phyloP scores from a whole-genome alignment of 768 basidiomycete species.

The Xerocomellus chrysenteron region DNA sequence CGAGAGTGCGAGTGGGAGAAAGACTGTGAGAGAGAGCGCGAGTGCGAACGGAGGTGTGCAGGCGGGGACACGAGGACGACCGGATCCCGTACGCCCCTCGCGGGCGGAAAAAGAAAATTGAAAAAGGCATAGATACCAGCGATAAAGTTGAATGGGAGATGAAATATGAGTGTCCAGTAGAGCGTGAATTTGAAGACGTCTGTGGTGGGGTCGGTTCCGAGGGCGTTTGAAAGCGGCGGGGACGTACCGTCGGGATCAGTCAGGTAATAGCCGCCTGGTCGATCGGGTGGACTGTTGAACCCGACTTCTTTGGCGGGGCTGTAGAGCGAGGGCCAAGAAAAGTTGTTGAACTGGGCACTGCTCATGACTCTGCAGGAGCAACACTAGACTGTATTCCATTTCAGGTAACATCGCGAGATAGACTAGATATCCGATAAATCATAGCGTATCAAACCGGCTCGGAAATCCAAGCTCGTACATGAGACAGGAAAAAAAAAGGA shows the following conservation, averaged over 20 bases:
- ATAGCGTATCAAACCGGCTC: neutral
- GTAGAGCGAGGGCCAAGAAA: conserved; percentile 40
- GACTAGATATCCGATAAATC: neutral
- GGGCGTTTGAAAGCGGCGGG: no score
- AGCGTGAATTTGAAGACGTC: conserved; percentile 47
- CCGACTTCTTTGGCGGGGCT: conserved; percentile 36
- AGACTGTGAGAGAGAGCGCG: neutral
- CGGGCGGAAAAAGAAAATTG: conserved; percentile 41
- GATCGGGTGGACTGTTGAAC: conserved; percentile 24
- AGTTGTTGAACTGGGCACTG: conserved; percentile 15
- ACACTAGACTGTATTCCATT: neutral
- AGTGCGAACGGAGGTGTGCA: neutral
- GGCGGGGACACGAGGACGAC: conserved; percentile 1
- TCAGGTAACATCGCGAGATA: neutral
- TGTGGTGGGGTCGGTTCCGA: conserved; percentile 7
- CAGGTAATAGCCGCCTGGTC: conserved; percentile 37
- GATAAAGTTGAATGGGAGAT: conserved; percentile 41
- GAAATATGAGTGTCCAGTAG: conserved; percentile 48
- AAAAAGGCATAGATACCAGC: conserved; percentile 43
- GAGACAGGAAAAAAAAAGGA: neutral
- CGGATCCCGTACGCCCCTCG: conserved; percentile 8
- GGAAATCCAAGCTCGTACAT: neutral
- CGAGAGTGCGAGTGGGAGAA: neutral
- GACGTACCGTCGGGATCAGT: conserved; percentile 31
- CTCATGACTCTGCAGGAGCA: neutral